A percentile compares a stretch with the other conserved stretches of the same genome.
Conservation (phyloP, 164 flowering plant genomes). For the Hamamelis virginiana region DNA sequence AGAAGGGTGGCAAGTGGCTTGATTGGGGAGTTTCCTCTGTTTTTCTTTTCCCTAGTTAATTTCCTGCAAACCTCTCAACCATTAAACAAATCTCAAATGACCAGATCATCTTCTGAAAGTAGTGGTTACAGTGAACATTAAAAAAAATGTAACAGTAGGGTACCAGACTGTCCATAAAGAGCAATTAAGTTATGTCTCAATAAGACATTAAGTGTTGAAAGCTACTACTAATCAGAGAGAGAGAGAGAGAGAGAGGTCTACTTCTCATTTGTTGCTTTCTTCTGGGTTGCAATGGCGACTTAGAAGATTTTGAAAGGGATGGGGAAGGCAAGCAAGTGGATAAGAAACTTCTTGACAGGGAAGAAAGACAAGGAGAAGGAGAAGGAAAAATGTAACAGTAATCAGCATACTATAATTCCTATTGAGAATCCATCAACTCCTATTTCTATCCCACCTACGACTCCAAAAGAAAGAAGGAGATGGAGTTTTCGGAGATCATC, state of each 20-base stretch:
- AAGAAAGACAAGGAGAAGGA: constrained; percentile 53
- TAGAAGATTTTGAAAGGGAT: constrained; percentile 24
- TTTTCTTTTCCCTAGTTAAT: not conserved
- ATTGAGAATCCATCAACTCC: constrained; percentile 53
- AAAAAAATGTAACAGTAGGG: constrained; percentile 3
- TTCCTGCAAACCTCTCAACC: not conserved
- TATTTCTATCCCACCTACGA: constrained; percentile 35
- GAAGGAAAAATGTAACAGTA: constrained; percentile 17
- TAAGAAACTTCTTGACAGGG: constrained; percentile 54
- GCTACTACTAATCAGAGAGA: constrained; percentile 9
- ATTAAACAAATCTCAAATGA: not conserved
- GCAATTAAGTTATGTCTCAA: constrained; percentile 1
- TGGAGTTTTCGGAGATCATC: constrained; percentile 92
- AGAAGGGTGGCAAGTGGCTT: constrained; percentile 12
- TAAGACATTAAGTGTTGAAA: constrained; percentile 8
- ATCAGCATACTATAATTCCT: constrained; percentile 20
- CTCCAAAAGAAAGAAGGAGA: constrained; percentile 78
- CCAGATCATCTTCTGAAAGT: not conserved
- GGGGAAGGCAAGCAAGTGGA: constrained; percentile 67
- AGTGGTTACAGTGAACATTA: not conserved
- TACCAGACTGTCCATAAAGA: constrained; percentile 14
- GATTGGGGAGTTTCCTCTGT: constrained; percentile 15
- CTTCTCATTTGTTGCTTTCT: constrained; percentile 11
- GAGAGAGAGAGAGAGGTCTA: not conserved
- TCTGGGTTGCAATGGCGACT: not conserved